phyloP scores from a whole-genome alignment of 2,329 filamentous ascomycete genomes.

The Tolypocladium sp. region DNA sequence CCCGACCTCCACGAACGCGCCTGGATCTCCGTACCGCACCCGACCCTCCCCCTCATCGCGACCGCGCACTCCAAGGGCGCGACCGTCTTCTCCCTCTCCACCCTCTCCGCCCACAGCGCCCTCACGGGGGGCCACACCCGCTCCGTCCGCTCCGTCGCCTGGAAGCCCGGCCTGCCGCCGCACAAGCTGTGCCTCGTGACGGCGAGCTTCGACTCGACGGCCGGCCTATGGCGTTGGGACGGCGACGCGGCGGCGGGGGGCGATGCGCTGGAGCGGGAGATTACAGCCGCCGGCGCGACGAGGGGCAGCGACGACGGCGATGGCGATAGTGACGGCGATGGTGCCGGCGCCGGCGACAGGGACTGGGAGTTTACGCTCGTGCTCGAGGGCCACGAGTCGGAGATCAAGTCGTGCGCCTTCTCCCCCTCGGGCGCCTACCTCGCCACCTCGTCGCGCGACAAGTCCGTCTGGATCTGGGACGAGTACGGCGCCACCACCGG shows the following conservation, averaged over 20 bases:
- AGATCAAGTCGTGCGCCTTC: conserved; percentile 77
- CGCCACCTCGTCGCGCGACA: conserved; percentile 86
- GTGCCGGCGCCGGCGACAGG: conserved; percentile 51
- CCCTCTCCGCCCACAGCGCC: conserved; percentile 68
- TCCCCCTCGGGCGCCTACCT: conserved; percentile 67
- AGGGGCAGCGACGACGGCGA: conserved; percentile 37
- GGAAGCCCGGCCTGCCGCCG: conserved; percentile 65
- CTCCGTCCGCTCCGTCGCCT: conserved; percentile 75
- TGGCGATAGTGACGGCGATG: conserved; percentile 36
- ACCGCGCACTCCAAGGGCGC: conserved; percentile 83
- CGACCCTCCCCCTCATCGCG: conserved; percentile 77
- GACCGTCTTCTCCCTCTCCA: conserved; percentile 79
- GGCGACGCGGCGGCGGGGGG: conserved; percentile 25
- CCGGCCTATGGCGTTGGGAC: conserved; percentile 71
- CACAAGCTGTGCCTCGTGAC: conserved; percentile 74
- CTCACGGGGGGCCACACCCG: conserved; percentile 85
- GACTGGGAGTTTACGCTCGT: conserved; percentile 92
- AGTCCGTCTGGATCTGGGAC: conserved; percentile 98
- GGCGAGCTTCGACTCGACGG: conserved; percentile 87
- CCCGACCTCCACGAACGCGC: conserved; percentile 60
- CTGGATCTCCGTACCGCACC: conserved; percentile 81
- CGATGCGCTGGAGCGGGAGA: background rate
- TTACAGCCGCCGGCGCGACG: background rate
- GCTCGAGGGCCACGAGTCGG: conserved; percentile 88
- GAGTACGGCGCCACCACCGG: conserved; percentile 44